Evolutionary conservation across 2,329 filamentous ascomycete genomes (phyloP), one percentile per base, ranked within the genome.

Genomic region (Cladophialophora psammophila): DNA sequence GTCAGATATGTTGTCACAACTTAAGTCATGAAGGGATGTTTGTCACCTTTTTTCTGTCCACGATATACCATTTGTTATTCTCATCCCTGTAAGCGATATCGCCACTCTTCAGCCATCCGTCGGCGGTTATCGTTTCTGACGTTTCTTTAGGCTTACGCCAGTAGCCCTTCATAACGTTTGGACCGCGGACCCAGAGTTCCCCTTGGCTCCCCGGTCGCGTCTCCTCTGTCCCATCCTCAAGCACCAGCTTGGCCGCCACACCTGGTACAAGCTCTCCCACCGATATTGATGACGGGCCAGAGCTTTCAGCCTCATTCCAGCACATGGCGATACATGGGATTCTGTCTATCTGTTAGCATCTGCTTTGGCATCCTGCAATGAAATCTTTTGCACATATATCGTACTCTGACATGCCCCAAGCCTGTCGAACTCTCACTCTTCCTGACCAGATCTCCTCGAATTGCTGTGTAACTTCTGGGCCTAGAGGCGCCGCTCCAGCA

Each of bases 331-430:
- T 7, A 31, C 8, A 13, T 7, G 53, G 53, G 12, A 56, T 12
- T 56, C 53, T 56, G 31, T 56, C 12, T 26, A 35, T 56, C 18
- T 18, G 5, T 56, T 20, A 56, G 53, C 34, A 10, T 31, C 3
- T 56, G 48, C 26, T 26, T 26, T 26, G 26, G 26, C 26, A 26
- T 26, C 26, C 26, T 26, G 26, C 26, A 26, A 26, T 26, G 26
- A 26, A 26, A 2, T 26, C 3, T 2, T 26, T 26, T 26, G 26
- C 2, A 26, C 26, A 26, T 3, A 18, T 35, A 9, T 15, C 57
- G n/a, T 85, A 86, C 74, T 95, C 92, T 0, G 92, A 94, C 92
- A 96, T 94, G 5, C 93, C 93, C 90, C 91, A 95, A 3, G 91
- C 92, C 77, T 84, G 82, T 3, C 76, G 77, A 6, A 85, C 76